Evolutionary conservation across 371 early-diverging fungal species (phyloP).

Genomic region (Smittium culicis): DNA sequence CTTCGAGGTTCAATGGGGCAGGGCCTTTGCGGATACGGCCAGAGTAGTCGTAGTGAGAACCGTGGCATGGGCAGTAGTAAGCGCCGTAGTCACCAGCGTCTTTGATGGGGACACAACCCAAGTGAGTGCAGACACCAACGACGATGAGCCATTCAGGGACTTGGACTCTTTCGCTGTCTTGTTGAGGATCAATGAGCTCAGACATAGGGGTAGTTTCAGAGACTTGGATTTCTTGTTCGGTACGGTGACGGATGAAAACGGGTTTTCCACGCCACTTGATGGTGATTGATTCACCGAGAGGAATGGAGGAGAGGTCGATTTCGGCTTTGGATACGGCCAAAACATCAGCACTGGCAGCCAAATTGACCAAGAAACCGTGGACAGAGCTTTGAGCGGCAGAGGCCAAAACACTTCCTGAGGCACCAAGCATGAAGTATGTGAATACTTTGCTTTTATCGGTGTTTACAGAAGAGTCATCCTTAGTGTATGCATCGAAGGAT

Average conservation of each 20-base stretch:
- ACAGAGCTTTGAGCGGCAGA: conserved; percentile 85
- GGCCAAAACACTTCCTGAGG: conserved; percentile 71
- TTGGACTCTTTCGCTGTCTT: conserved; percentile 79
- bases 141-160: conserved; percentile 94
- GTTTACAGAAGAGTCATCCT: conserved; percentile 32
- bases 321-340: conserved; percentile 95
- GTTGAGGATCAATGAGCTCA: conserved; percentile 80
- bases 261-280: conserved; percentile 99
- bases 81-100: conserved; percentile 96
- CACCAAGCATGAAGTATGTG: conserved; percentile 89
- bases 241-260: conserved; percentile 93
- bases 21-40: conserved; percentile 94
- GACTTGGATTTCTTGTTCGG: conserved; percentile 86
- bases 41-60: conserved; percentile 89
- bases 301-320: conserved; percentile 78
- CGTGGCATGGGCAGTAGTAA: conserved; percentile 99
- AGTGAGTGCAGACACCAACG: conserved; percentile 96
- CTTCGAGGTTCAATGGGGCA: conserved; percentile 94
- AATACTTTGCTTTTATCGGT: conserved; percentile 58
- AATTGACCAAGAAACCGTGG: conserved; percentile 72
- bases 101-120: conserved; percentile 96
- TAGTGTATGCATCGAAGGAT: conserved; percentile 32
- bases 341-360: conserved; percentile 93
- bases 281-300: conserved; percentile 90
- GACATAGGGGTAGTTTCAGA: conserved; percentile 65